Evolutionary conservation across 495 filamentous ascomycete species (phyloP).

Genomic region (Neurospora sublineolata): DNA sequence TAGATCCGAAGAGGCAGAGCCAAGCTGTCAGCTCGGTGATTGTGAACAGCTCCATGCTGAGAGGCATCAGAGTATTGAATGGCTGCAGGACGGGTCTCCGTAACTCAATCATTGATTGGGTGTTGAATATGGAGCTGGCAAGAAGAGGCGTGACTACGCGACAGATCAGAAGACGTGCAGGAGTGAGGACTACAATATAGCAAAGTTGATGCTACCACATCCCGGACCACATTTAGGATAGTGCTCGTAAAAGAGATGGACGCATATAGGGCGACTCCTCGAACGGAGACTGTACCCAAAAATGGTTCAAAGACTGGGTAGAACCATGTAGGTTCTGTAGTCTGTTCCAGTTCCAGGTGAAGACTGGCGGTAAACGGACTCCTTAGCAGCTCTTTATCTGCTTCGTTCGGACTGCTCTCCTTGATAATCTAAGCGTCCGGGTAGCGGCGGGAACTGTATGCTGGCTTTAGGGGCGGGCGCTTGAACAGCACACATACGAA

Average conservation of each 20-base stretch:
- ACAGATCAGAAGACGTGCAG: not conserved
- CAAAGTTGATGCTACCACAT: not conserved
- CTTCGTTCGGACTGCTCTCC: not conserved
- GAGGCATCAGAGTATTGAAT: conserved; percentile 2
- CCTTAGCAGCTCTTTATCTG: not conserved
- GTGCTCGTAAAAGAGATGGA: not conserved
- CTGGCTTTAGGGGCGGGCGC: not conserved
- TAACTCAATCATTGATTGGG: not conserved
- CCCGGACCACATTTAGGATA: not conserved
- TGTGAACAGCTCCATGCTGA: conserved; percentile 3
- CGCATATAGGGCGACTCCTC: not conserved
- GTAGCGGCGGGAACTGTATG: not conserved
- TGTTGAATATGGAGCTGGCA: not conserved
- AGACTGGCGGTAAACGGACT: not conserved
- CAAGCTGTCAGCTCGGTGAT: conserved; percentile 1
- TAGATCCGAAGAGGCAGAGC: not conserved
- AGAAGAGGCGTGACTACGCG: not conserved
- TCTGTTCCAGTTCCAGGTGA: not conserved
- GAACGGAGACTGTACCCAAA: not conserved
- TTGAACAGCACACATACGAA: not conserved
- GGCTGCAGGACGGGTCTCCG: conserved; percentile 2
- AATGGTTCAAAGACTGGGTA: not conserved
- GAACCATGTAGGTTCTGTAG: not conserved
- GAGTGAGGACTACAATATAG: not conserved
- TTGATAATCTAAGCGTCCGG: not conserved